Evolutionary conservation across 139 green algal genomes (phyloP).

Genomic region (Yamagishiella unicocca): DNA sequence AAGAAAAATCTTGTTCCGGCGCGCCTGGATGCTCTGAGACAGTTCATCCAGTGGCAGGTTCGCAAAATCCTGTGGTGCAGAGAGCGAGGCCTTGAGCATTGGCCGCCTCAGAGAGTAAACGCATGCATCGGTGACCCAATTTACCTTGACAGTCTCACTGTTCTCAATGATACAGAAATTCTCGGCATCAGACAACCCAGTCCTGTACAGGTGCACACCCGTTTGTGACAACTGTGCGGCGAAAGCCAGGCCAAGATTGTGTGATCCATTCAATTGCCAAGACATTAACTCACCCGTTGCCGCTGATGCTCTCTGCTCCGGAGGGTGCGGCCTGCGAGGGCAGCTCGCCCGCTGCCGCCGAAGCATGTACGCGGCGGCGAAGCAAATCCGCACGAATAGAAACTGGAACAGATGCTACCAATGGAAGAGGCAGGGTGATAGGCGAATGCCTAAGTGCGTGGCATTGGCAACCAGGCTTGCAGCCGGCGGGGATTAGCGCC

Average conservation of each 20-base stretch:
- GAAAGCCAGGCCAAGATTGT: neutral
- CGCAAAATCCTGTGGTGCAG: conserved; percentile 82
- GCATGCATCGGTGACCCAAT: neutral
- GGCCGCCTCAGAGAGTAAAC: no score
- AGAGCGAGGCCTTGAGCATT: neutral
- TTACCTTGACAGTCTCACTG: conserved; percentile 86
- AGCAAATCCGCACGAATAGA: neutral
- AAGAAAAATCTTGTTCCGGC: conserved; percentile 94
- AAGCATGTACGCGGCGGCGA: neutral
- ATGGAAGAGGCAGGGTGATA: neutral
- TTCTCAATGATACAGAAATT: conserved; percentile 97
- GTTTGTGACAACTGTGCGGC: no score
- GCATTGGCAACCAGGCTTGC: neutral
- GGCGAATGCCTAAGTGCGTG: neutral
- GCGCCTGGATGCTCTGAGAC: conserved; percentile 75
- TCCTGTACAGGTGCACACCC: no score
- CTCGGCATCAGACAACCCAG: conserved; percentile 2
- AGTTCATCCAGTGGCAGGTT: conserved; percentile 89
- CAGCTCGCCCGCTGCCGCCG: conserved; percentile 17
- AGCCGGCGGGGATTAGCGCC: neutral
- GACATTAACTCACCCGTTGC: neutral
- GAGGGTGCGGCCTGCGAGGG: neutral
- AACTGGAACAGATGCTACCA: neutral
- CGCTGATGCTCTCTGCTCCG: neutral
- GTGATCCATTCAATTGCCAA: neutral